Evolutionary conservation across 2,329 filamentous ascomycete species (phyloP).

Genomic region (Dactylellina leptospora): DNA sequence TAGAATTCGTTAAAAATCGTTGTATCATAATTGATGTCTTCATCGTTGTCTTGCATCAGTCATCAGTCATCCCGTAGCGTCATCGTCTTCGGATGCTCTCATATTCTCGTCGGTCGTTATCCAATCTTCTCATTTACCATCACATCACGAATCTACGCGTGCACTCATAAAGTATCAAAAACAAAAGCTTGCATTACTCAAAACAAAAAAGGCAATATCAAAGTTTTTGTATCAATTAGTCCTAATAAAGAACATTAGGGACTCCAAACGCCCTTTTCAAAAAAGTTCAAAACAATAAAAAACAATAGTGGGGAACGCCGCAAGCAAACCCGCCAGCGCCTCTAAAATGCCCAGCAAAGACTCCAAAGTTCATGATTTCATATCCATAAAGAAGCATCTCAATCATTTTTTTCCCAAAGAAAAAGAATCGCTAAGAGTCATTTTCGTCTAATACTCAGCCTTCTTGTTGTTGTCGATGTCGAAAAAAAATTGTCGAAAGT

Average conservation of each 20-base stretch:
- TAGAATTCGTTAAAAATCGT: too few relatives aligned
- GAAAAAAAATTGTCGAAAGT: constrained; percentile 16
- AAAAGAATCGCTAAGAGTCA: constrained; percentile 44
- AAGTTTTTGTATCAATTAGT: too few relatives aligned
- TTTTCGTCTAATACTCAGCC: constrained; percentile 52
- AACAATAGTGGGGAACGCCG: constrained; percentile 4
- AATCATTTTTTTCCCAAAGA: constrained; percentile 26
- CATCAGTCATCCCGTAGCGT: too few relatives aligned
- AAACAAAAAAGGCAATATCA: too few relatives aligned
- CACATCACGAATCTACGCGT: not conserved
- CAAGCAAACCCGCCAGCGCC: constrained; percentile 10
- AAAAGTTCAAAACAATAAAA: not conserved
- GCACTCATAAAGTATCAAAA: not conserved
- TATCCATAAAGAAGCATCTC: constrained; percentile 51
- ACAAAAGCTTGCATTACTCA: constrained; percentile 5
- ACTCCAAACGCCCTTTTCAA: too few relatives aligned
- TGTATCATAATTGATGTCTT: too few relatives aligned
- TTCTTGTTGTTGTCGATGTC: constrained; percentile 33
- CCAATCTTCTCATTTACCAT: constrained; percentile 1
- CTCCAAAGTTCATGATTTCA: constrained; percentile 31
- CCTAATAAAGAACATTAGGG: too few relatives aligned
- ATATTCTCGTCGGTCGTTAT: not conserved
- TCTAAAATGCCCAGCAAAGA: constrained; percentile 21
- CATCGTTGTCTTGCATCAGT: too few relatives aligned
- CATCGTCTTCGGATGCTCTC: too few relatives aligned